A percentile compares a stretch with the other conserved stretches of the same genome.
Evolutionary conservation across 345 rosid species (phyloP).

Genomic region (Turritis glabra): DNA sequence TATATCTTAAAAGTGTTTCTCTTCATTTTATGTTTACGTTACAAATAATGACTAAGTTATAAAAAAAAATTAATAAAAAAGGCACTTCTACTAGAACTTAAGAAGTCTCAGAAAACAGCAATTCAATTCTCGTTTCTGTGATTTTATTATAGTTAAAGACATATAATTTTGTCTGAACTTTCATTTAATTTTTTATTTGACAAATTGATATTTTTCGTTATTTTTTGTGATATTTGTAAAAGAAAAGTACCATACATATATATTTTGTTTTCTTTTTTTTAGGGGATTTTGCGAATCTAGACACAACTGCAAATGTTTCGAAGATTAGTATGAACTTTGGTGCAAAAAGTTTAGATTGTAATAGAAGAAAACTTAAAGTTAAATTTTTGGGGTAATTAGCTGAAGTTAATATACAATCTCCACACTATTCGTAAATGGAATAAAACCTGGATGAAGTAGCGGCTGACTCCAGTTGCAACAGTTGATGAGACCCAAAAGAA

Average conservation of each 20-base stretch:
- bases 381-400: not conserved
- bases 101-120: not conserved
- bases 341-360: not conserved
- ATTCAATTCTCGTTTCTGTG: not conserved
- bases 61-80: not conserved
- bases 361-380: not conserved
- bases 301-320: not conserved
- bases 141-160: not conserved
- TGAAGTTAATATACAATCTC: not conserved
- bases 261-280: too few species aligned
- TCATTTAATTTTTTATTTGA: not conserved
- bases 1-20: not conserved
- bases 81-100: not conserved
- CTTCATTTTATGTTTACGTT: not conserved
- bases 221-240: not conserved
- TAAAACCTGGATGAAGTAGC: slow-evolving; percentile 56
- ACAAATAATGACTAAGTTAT: not conserved
- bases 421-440: slow-evolving; percentile 4
- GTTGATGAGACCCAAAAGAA: slow-evolving; percentile 86
- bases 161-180: not conserved
- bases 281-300: not conserved
- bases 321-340: not conserved
- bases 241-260: too few species aligned
- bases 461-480: slow-evolving; percentile 74
- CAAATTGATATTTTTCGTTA: not conserved